A percentile compares a stretch with the other conserved stretches of the same genome.
These are phyloP conservation scores for Penicillium sp. DNA, from an alignment of 2,329 filamentous ascomycete genomes.

Conservation along the genomic window DNA sequence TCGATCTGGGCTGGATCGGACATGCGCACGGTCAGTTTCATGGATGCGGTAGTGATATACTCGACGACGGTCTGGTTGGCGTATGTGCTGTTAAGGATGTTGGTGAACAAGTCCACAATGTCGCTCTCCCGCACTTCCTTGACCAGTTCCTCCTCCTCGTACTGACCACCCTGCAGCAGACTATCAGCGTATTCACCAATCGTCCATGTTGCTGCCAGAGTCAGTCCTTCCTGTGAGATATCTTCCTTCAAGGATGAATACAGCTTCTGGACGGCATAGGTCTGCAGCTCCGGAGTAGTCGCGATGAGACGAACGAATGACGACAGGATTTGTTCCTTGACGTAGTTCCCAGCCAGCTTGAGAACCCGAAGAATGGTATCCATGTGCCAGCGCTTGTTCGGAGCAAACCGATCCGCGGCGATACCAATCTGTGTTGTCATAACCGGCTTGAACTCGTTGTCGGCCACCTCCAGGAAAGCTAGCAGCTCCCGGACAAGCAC, in stretches of 20 bases:
- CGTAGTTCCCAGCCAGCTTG: constrained; percentile 91
- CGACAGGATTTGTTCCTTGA: constrained; percentile 96
- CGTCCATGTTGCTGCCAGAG: constrained; percentile 91
- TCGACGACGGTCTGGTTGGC: constrained; percentile 87
- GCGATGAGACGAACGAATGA: constrained; percentile 95
- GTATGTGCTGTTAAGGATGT: constrained; percentile 92
- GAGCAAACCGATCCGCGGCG: constrained; percentile 91
- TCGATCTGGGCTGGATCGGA: constrained; percentile 83
- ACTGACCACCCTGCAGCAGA: constrained; percentile 83
- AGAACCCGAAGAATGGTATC: constrained; percentile 95
- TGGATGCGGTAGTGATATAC: constrained; percentile 91
- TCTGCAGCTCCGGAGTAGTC: constrained; percentile 90
- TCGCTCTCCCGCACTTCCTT: constrained; percentile 81
- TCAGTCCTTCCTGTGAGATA: constrained; percentile 95
- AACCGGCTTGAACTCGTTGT: constrained; percentile 97
- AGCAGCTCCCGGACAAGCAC: constrained; percentile 90
- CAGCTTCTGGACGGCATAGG: constrained; percentile 93
- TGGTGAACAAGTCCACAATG: constrained; percentile 86
- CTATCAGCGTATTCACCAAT: constrained; percentile 96
- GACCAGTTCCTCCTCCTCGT: constrained; percentile 90
- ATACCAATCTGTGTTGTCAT: constrained; percentile 99
- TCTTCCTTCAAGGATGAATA: constrained; percentile 91
- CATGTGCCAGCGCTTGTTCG: constrained; percentile 97
- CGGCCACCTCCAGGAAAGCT: constrained; percentile 93
- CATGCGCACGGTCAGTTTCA: constrained; percentile 91